Evolutionary conservation across 192 early-diverging fungal species (phyloP).

Genomic region (Coemansia sp.): DNA sequence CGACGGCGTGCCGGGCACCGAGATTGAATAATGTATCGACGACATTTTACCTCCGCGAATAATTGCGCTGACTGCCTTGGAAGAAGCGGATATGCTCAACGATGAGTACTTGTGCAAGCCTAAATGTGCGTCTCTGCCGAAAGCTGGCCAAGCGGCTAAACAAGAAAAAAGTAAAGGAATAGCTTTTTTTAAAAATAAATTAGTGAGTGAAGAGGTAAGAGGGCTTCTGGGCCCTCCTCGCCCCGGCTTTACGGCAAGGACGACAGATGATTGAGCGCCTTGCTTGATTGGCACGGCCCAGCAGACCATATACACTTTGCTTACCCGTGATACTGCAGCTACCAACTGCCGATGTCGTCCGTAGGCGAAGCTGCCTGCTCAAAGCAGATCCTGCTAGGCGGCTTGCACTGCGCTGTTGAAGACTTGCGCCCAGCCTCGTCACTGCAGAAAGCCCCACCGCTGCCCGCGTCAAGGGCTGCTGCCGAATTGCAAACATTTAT

Average conservation of each 20-base stretch:
- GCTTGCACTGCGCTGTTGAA: conserved; percentile 7
- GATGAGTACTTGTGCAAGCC: conserved; percentile 8
- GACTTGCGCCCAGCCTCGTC: not conserved
- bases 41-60: conserved; percentile 19
- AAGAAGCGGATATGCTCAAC: not conserved
- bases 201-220: not conserved
- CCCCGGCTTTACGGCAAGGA: not conserved
- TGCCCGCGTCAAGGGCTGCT: not conserved
- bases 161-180: not conserved
- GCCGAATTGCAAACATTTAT: conserved; percentile 3
- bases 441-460: not conserved
- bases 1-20: conserved; percentile 33
- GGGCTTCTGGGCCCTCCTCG: not conserved
- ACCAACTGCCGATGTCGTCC: not conserved
- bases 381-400: not conserved
- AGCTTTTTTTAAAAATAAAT: not conserved
- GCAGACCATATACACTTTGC: not conserved
- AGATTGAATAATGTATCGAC: conserved; percentile 38
- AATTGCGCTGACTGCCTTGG: conserved; percentile 3
- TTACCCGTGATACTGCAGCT: conserved; percentile 12
- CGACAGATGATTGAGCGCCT: not conserved
- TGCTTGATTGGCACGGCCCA: not conserved
- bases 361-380: not conserved
- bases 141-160: conserved; percentile 5
- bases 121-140: not conserved